phyloP scores from a whole-genome alignment of 208 protist genomes.

The Herpetomonas tarakana region DNA sequence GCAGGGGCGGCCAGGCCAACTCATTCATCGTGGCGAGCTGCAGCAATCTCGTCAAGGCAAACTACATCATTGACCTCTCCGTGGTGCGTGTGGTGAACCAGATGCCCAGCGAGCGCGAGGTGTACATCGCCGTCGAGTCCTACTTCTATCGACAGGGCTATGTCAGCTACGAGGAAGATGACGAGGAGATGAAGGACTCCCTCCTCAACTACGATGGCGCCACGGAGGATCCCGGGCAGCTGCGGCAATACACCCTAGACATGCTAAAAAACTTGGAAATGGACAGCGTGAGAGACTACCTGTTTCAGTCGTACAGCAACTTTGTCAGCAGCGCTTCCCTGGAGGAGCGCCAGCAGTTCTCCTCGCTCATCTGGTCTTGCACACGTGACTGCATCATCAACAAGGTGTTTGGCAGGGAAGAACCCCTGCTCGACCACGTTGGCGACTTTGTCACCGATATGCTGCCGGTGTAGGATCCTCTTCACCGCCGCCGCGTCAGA shows the following conservation, averaged over 20 bases:
- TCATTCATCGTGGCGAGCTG: constrained; percentile 1
- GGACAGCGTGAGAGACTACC: constrained; percentile 19
- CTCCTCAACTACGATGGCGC: neutral
- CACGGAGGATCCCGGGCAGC: neutral
- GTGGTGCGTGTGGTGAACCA: constrained; percentile 12
- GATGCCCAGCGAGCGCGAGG: constrained; percentile 23
- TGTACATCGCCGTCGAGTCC: constrained; percentile 21
- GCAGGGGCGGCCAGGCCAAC: neutral
- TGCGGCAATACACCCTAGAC: constrained; percentile 5
- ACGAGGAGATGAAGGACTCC: too few species aligned
- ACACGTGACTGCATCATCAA: constrained; percentile 27
- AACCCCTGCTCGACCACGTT: neutral
- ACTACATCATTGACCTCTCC: constrained; percentile 22
- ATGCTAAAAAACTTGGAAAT: constrained; percentile 17
- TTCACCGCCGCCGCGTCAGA: too few species aligned
- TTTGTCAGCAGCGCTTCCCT: constrained; percentile 3
- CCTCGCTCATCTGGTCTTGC: constrained; percentile 28
- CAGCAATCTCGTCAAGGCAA: neutral
- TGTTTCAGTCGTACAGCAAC: constrained; percentile 13
- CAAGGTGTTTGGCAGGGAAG: neutral
- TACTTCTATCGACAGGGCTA: constrained; percentile 15
- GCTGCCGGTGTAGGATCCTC: neutral
- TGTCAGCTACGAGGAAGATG: neutral
- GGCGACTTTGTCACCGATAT: neutral
- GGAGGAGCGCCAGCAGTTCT: constrained; percentile 15